phyloP scores from a whole-genome alignment of 352 stramenopile species.

The Saprolegnia diclina region DNA sequence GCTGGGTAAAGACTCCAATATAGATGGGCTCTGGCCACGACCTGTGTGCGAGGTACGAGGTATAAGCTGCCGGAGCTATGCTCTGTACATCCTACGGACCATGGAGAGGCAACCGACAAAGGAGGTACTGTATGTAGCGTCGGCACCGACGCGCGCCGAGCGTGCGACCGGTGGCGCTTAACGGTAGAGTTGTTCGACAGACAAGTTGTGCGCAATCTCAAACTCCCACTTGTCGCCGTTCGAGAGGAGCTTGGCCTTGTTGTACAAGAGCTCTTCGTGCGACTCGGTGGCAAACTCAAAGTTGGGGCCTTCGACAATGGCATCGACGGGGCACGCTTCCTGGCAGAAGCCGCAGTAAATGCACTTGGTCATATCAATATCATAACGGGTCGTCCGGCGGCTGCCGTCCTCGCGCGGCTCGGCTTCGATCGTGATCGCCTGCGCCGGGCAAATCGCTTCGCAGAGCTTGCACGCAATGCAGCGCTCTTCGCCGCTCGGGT shows the following conservation, averaged over 20 bases:
- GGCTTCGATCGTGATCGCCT: constrained; percentile 99
- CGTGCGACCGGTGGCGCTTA: constrained; percentile 46
- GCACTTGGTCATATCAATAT: constrained; percentile 99
- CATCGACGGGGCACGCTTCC: constrained; percentile 97
- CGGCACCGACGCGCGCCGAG: too few species aligned
- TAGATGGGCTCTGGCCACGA: not conserved
- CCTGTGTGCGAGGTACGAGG: not conserved
- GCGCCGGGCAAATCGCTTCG: constrained; percentile 98
- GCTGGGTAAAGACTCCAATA: not conserved
- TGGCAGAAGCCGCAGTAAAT: constrained; percentile 99
- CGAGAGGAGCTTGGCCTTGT: constrained; percentile 99
- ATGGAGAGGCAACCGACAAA: not conserved
- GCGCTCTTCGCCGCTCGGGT: constrained; percentile 98
- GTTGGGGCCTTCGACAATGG: constrained; percentile 99
- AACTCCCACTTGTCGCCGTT: constrained; percentile 99
- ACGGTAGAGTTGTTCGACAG: constrained; percentile 98
- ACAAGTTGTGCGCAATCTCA: constrained; percentile 98
- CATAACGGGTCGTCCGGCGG: constrained; percentile 98
- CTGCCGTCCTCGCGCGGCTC: constrained; percentile 96
- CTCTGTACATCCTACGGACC: too few species aligned
- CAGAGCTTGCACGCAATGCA: constrained; percentile 99
- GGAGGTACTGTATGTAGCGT: too few species aligned
- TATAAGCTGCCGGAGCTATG: too few species aligned
- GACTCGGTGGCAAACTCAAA: constrained; percentile 99
- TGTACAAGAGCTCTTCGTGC: constrained; percentile 99